phyloP scores from a whole-genome alignment of 2,329 filamentous ascomycete species.

The Leptosphaerulina australis region DNA sequence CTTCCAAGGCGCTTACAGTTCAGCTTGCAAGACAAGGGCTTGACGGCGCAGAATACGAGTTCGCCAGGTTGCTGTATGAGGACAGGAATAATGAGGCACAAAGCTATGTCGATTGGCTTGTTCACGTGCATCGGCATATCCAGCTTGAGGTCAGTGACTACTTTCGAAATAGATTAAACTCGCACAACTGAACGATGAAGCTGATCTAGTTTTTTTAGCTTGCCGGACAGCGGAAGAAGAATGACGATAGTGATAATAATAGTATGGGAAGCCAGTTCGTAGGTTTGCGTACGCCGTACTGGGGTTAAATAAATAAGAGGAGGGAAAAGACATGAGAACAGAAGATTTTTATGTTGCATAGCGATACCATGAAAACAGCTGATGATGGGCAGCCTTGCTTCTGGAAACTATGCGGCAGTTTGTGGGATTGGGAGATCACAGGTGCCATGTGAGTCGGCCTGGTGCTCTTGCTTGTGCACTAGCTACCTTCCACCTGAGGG shows the following conservation, averaged over 20 bases:
- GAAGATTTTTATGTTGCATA: not conserved
- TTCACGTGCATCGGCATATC: constrained; percentile 90
- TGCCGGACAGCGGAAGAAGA: constrained; percentile 71
- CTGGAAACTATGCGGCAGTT: no score
- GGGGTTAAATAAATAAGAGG: constrained; percentile 33
- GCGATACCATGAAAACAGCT: constrained; percentile 2
- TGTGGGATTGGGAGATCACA: no score
- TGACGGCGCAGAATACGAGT: constrained; percentile 95
- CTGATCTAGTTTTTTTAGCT: constrained; percentile 46
- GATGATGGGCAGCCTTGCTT: no score
- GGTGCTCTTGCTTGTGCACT: no score
- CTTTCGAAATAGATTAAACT: constrained; percentile 15
- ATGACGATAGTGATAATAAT: constrained; percentile 59
- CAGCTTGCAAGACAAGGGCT: constrained; percentile 91
- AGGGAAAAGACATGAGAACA: not conserved
- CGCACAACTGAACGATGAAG: not conserved
- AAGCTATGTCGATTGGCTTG: constrained; percentile 98
- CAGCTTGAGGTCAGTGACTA: constrained; percentile 70
- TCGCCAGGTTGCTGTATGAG: constrained; percentile 87
- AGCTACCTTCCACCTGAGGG: no score
- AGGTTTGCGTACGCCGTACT: constrained; percentile 49
- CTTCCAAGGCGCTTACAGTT: constrained; percentile 85
- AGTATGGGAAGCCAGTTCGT: constrained; percentile 43
- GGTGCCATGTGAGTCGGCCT: no score
- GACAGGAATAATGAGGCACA: constrained; percentile 97